phyloP scores from a whole-genome alignment of 306 rosid genomes.

The Trichosanthes cucumerina region DNA sequence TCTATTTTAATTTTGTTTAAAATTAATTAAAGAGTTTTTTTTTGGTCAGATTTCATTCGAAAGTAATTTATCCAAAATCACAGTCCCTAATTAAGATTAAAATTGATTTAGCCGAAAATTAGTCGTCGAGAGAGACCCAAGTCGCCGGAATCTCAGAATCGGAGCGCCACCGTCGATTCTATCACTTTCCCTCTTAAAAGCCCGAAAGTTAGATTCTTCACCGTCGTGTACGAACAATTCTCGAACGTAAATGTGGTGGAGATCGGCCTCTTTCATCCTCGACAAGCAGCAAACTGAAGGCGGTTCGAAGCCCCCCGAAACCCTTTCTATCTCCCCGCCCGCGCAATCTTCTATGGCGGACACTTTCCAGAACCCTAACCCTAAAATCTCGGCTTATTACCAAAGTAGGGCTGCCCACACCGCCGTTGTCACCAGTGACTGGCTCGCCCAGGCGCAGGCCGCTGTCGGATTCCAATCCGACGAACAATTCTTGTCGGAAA shows the following conservation, averaged over 20 bases:
- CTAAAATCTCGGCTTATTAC: conserved; percentile 56
- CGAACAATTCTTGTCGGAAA: conserved; percentile 3
- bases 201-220: background rate
- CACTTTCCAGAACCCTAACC: conserved; percentile 27
- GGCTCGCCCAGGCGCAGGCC: conserved; percentile 90
- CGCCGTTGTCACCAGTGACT: conserved; percentile 70
- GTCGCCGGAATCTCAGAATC: background rate
- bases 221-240: background rate
- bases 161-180: background rate
- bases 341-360: conserved; percentile 31
- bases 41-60: too few relatives aligned
- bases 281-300: conserved; percentile 30
- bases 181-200: background rate
- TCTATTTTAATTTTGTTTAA: too few relatives aligned
- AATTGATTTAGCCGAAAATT: background rate
- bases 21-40: too few relatives aligned
- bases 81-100: background rate
- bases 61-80: background rate
- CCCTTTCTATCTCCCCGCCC: conserved; percentile 23
- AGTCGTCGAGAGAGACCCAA: background rate
- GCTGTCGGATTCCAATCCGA: conserved; percentile 36
- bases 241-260: conserved; percentile 50
- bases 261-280: conserved; percentile 72
- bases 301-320: conserved; percentile 22
- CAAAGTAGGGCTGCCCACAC: conserved; percentile 64